These are phyloP conservation scores for Hyaloperonospora arabidopsidis DNA, from an alignment of 352 stramenopile genomes.

Conservation along the genomic window DNA sequence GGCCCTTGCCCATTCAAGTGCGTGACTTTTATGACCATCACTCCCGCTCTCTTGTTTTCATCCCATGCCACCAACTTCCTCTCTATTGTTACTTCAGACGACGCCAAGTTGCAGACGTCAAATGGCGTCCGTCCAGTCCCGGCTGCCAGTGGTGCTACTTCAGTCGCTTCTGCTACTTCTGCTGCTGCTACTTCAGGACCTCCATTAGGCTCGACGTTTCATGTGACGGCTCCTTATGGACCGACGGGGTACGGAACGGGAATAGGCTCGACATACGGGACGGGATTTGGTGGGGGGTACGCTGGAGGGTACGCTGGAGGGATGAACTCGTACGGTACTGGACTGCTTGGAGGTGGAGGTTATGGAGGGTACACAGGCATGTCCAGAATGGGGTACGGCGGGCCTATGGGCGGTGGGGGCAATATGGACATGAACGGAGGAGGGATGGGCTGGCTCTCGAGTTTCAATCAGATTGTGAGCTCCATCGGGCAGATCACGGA, in stretches of 20 bases:
- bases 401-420: conserved; percentile 22
- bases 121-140: too few relatives aligned
- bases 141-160: too few relatives aligned
- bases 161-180: too few relatives aligned
- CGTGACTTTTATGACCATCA: too few relatives aligned
- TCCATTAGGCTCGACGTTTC: background rate
- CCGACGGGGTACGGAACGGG: conserved; percentile 14
- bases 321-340: conserved; percentile 28
- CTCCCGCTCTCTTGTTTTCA: too few relatives aligned
- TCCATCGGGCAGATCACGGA: conserved; percentile 70
- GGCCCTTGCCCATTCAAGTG: too few relatives aligned
- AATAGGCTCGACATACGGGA: conserved; percentile 24
- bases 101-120: too few relatives aligned
- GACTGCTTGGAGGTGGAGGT: conserved; percentile 28
- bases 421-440: conserved; percentile 51
- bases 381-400: conserved; percentile 30
- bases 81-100: too few relatives aligned
- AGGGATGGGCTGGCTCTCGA: conserved; percentile 49
- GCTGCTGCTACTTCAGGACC: too few relatives aligned
- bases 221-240: conserved; percentile 10
- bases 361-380: conserved; percentile 38
- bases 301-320: conserved; percentile 28
- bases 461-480: conserved; percentile 62
- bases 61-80: too few relatives aligned
- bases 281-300: conserved; percentile 23